phyloP scores from a whole-genome alignment of 441 rosid species.

The Aquilaria agallochum region DNA sequence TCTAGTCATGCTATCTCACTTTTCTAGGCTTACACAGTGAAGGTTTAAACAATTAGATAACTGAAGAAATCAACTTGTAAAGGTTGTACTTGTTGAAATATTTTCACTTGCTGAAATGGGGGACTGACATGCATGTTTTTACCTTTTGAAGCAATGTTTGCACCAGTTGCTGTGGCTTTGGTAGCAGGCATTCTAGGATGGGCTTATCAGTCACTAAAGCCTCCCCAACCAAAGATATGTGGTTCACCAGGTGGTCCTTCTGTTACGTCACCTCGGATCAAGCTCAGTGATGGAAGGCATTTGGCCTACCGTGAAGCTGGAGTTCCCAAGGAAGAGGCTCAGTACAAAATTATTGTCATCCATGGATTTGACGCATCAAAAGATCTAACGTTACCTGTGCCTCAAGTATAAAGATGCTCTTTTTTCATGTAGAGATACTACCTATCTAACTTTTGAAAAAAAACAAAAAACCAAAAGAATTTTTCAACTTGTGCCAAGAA shows the following conservation, averaged over 20 bases:
- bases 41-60: neutral
- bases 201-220: constrained; percentile 51
- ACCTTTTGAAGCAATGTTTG: constrained; percentile 42
- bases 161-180: constrained; percentile 41
- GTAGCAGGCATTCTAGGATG: constrained; percentile 46
- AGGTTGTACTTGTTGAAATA: neutral
- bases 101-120: constrained; percentile 1
- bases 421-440: constrained; percentile 3
- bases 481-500: too few species aligned
- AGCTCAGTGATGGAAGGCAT: constrained; percentile 72
- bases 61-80: neutral
- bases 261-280: constrained; percentile 62
- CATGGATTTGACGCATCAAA: constrained; percentile 75
- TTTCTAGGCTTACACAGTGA: neutral
- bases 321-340: constrained; percentile 54
- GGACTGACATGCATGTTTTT: constrained; percentile 5
- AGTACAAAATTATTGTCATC: constrained; percentile 48
- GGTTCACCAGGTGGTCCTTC: constrained; percentile 67
- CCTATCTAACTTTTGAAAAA: neutral
- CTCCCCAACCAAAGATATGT: constrained; percentile 71
- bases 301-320: constrained; percentile 76
- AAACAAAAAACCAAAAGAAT: too few species aligned
- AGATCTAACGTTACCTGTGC: constrained; percentile 45
- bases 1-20: neutral
- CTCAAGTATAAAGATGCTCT: constrained; percentile 36